These are phyloP conservation scores for Puccinia coronata DNA, from an alignment of 1,284 basidiomycete species.

Conservation along the genomic window DNA sequence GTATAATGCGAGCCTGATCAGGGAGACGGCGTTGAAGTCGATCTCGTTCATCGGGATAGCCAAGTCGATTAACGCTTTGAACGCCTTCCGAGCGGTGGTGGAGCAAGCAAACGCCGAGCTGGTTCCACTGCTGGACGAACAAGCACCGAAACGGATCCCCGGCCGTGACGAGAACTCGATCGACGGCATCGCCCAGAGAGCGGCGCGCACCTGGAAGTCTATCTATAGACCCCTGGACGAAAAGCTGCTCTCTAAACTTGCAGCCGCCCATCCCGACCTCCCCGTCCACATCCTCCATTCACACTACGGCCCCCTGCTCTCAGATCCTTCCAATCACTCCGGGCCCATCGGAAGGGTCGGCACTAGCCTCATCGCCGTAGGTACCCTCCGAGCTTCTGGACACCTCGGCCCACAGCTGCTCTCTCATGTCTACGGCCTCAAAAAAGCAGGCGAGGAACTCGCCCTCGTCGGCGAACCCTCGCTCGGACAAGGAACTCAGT, in stretches of 20 bases:
- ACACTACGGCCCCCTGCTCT: constrained; percentile 80
- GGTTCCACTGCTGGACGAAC: constrained; percentile 11
- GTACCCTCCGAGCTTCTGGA: constrained; percentile 84
- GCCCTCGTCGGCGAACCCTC: constrained; percentile 63
- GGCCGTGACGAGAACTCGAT: neutral
- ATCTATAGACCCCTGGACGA: constrained; percentile 87
- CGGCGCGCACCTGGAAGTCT: constrained; percentile 69
- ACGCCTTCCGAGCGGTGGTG: constrained; percentile 15
- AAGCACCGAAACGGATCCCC: constrained; percentile 17
- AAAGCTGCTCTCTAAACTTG: constrained; percentile 86
- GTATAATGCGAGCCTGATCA: constrained; percentile 73
- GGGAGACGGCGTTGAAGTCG: constrained; percentile 90
- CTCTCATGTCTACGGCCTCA: constrained; percentile 88
- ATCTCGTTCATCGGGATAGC: constrained; percentile 89
- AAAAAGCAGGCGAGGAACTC: constrained; percentile 67
- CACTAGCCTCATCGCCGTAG: constrained; percentile 83
- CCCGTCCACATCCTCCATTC: constrained; percentile 89
- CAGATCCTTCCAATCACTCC: constrained; percentile 67
- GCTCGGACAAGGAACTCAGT: constrained; percentile 64
- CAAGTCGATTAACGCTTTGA: constrained; percentile 64
- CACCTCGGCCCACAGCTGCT: constrained; percentile 86
- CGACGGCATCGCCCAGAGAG: constrained; percentile 34
- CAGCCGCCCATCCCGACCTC: constrained; percentile 69
- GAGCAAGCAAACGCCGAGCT: constrained; percentile 50
- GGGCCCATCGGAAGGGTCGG: constrained; percentile 75